Percentiles rank a stretch among this genome's conserved stretches.
phyloP scores from a whole-genome alignment of 495 filamentous ascomycete genomes.

The Platismatia glauca region DNA sequence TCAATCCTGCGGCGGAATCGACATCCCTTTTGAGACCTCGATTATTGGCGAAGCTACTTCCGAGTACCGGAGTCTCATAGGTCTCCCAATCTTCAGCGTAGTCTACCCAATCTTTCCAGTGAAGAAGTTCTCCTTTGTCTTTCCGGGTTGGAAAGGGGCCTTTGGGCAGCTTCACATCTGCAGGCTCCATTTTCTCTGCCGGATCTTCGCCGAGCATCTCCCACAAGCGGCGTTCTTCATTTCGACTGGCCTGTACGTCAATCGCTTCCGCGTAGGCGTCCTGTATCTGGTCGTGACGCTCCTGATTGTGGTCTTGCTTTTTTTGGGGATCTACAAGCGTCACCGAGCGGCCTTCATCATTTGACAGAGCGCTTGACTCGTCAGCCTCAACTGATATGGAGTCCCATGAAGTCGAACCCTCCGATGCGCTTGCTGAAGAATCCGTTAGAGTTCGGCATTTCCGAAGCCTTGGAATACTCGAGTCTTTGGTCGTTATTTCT shows the following conservation, averaged over 20 bases:
- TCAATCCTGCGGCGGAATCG: background rate
- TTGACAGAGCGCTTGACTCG: background rate
- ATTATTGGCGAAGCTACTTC: conserved; percentile 31
- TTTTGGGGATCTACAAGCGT: conserved; percentile 1
- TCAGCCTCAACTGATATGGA: background rate
- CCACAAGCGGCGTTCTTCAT: conserved; percentile 53
- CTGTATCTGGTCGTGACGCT: conserved; percentile 30
- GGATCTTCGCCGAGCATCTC: conserved; percentile 34
- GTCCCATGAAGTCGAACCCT: background rate
- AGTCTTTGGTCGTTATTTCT: conserved; percentile 3
- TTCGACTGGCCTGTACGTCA: conserved; percentile 41
- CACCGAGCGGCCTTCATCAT: conserved; percentile 22
- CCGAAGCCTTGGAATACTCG: background rate
- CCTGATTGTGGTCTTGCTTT: conserved; percentile 23
- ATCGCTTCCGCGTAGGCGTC: conserved; percentile 46
- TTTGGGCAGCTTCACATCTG: conserved; percentile 16
- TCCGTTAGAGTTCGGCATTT: background rate
- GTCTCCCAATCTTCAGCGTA: conserved; percentile 46
- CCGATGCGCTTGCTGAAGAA: background rate
- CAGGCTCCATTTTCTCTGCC: conserved; percentile 20
- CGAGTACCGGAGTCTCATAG: conserved; percentile 29
- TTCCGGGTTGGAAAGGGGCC: conserved; percentile 27
- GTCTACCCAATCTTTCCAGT: conserved; percentile 40
- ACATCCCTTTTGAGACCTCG: conserved; percentile 1
- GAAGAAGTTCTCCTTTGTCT: conserved; percentile 27